A percentile compares a stretch with the other conserved stretches of the same genome.
Conservation (phyloP, 176 grass and related monocot genomes). For the Musa schizocarpa region DNA sequence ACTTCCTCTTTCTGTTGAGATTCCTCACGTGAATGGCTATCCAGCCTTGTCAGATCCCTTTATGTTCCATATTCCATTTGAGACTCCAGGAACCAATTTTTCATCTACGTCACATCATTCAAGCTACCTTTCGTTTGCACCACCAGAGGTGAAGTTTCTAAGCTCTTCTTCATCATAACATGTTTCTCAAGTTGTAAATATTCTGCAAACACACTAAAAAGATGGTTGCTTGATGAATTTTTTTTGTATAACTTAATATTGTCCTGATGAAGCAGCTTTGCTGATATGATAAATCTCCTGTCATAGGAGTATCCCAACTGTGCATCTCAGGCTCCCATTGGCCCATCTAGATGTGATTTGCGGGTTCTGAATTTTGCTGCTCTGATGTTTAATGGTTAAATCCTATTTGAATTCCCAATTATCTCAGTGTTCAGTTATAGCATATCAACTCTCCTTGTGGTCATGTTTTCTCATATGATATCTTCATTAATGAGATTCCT, state of each 20-base stretch:
- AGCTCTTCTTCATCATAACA: neutral
- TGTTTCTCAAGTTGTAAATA: neutral
- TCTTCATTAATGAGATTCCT: no score
- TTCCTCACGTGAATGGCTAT: constrained; percentile 58
- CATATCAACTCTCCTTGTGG: no score
- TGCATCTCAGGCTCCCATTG: neutral
- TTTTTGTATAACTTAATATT: neutral
- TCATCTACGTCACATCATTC: constrained; percentile 30
- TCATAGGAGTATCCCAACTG: neutral
- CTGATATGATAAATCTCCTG: neutral
- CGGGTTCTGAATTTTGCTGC: neutral
- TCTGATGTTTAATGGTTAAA: no score
- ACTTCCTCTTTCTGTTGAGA: constrained; percentile 33
- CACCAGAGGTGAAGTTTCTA: constrained; percentile 41
- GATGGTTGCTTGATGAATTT: neutral
- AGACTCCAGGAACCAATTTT: constrained; percentile 56
- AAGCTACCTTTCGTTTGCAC: constrained; percentile 94
- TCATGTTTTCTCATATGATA: no score
- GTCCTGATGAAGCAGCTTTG: neutral
- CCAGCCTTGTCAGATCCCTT: constrained; percentile 48
- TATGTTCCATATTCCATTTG: constrained; percentile 51
- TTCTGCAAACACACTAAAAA: constrained; percentile 15
- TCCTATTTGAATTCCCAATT: no score
- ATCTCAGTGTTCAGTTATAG: no score
- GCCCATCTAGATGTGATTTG: neutral